phyloP scores from a whole-genome alignment of 331 rosid species.

The Quercus tomentella region DNA sequence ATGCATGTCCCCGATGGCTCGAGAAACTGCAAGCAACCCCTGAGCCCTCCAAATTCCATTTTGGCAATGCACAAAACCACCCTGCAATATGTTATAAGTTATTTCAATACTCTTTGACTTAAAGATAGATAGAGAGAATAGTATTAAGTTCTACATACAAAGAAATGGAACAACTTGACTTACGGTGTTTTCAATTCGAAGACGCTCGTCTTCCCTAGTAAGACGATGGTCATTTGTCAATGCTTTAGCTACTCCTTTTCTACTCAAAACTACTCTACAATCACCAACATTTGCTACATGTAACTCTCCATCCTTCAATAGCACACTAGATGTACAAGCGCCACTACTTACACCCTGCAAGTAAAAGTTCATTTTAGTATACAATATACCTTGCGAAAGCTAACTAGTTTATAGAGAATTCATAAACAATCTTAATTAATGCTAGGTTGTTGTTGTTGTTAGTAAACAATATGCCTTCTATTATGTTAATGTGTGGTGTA shows the following conservation, averaged over 20 bases:
- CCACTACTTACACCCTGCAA: slow-evolving; percentile 35
- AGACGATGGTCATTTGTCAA: slow-evolving; percentile 33
- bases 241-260: slow-evolving; percentile 25
- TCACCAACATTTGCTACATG: slow-evolving; percentile 39
- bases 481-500: too few species aligned
- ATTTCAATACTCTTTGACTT: too few species aligned
- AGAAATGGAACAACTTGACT: not conserved
- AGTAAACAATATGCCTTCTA: too few species aligned
- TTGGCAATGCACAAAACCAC: slow-evolving; percentile 34
- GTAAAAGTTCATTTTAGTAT: not conserved
- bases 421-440: too few species aligned
- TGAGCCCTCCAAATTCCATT: slow-evolving; percentile 46
- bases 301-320: slow-evolving; percentile 30
- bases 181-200: slow-evolving; percentile 31
- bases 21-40: slow-evolving; percentile 37
- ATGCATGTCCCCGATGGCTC: slow-evolving; percentile 40
- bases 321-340: slow-evolving; percentile 38
- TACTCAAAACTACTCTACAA: slow-evolving; percentile 37
- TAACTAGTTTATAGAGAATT: too few species aligned
- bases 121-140: too few species aligned
- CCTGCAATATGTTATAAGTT: slow-evolving; percentile 10
- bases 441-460: too few species aligned
- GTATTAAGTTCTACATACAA: too few species aligned
- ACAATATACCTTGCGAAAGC: too few species aligned
- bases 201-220: slow-evolving; percentile 33